phyloP scores from a whole-genome alignment of 1,284 basidiomycete species.

The Microbotryum intermedium region DNA sequence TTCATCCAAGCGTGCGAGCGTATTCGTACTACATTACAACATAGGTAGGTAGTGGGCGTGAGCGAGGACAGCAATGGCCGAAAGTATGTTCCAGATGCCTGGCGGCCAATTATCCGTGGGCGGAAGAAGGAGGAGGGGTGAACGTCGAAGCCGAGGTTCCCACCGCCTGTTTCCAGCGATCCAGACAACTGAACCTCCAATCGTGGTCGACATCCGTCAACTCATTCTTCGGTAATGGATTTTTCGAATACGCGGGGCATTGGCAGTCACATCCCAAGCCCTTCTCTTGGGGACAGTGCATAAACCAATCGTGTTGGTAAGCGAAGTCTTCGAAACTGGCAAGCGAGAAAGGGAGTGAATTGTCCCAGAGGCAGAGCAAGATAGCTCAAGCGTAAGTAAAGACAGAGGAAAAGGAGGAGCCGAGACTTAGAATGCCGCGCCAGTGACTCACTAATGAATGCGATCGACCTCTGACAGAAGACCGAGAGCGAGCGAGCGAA shows the following conservation, averaged over 20 bases:
- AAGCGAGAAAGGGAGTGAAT: not conserved
- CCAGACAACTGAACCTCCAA: constrained; percentile 11
- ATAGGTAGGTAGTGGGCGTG: no score
- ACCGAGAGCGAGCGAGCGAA: constrained; percentile 38
- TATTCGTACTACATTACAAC: no score
- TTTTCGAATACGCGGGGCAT: constrained; percentile 8
- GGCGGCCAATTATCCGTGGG: no score
- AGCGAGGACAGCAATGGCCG: no score
- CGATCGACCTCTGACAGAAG: constrained; percentile 19
- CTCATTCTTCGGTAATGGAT: not conserved
- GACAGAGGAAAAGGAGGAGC: not conserved
- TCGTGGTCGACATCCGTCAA: constrained; percentile 5
- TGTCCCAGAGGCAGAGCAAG: not conserved
- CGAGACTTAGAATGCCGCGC: no score
- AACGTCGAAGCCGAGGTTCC: no score
- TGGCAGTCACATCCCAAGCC: constrained; percentile 16
- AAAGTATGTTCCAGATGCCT: no score
- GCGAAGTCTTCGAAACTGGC: constrained; percentile 32
- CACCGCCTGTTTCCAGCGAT: constrained; percentile 4
- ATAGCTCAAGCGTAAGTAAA: not conserved
- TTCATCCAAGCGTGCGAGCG: no score
- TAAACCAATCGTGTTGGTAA: constrained; percentile 34
- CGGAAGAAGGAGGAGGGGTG: no score
- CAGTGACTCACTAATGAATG: constrained; percentile 28
- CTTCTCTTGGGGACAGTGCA: constrained; percentile 22